Evolutionary conservation across 192 early-diverging fungal species (phyloP).

Genomic region (Backusella luteola): DNA sequence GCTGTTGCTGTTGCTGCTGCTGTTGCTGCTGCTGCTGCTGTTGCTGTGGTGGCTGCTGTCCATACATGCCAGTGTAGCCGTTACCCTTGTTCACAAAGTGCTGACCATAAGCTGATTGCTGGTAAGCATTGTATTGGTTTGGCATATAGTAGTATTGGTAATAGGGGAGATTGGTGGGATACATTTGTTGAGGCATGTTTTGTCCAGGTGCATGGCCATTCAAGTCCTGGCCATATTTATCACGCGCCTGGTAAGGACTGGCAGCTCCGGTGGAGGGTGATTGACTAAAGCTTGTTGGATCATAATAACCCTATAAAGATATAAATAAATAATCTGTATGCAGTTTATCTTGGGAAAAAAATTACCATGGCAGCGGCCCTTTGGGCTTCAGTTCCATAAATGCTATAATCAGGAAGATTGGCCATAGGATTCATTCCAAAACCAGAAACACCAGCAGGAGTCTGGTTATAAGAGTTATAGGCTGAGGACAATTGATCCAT

Average conservation of each 20-base stretch:
- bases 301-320: constrained; percentile 32
- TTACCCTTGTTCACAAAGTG: constrained; percentile 83
- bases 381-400: constrained; percentile 66
- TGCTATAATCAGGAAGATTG: constrained; percentile 50
- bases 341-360: neutral
- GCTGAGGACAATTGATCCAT: constrained; percentile 50
- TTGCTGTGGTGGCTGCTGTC: constrained; percentile 44
- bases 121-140: constrained; percentile 82
- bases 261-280: constrained; percentile 53
- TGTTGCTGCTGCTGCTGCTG: constrained; percentile 23
- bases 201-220: constrained; percentile 32
- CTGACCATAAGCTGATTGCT: constrained; percentile 83
- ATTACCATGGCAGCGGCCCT: constrained; percentile 43
- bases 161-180: constrained; percentile 69
- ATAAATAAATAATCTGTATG: neutral
- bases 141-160: constrained; percentile 81
- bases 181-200: constrained; percentile 44
- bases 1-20: constrained; percentile 36
- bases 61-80: constrained; percentile 81
- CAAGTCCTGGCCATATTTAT: constrained; percentile 52
- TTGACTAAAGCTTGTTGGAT: constrained; percentile 58
- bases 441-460: constrained; percentile 45
- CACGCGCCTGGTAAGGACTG: constrained; percentile 50
- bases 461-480: constrained; percentile 50
- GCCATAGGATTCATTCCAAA: constrained; percentile 58